Base-by-base conservation (phyloP, 2,329 filamentous ascomycete genomes). In the Dothistroma pini region DNA sequence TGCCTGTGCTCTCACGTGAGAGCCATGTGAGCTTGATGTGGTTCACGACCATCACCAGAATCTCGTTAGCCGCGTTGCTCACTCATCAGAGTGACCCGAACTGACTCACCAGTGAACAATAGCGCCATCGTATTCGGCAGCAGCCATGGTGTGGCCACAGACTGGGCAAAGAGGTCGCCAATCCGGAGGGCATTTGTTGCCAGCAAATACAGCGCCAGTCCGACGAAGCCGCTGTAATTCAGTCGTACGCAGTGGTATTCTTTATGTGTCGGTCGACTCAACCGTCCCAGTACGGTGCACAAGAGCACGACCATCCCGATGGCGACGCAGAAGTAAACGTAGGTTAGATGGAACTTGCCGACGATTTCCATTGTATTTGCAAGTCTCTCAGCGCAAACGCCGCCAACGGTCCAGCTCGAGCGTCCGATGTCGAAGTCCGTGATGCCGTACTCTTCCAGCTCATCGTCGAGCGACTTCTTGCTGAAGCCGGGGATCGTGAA, bases 301-400 rank as follows among this genome's bases (percentile, higher is more conserved):
- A 44, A n/a, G 8, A 44, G 41, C 14, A 70, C 48, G 1, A 71
- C 67, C 2, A 67, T 65, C 3, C 69, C 70, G 59, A 71, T 67
- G 19, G 70, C 56, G 19, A 72, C 62, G 58, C 71, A 72, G 29
- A 72, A 68, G 55, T 70, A 72, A 1, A 64, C 51, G 47, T 68
- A 66, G 1, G 75, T 71, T n/a, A 76, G 57, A 9, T 71, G 64
- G 54, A 66, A 64, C 9, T 67, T 62, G 47, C 48, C 57, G 4
- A 51, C 57, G 2, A 57, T 54, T 48, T 41, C 29, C 4, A 52
- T 22, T 14, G 25, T 52, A 29, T 32, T 34, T 11, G n/a, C 22
- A 11, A 31, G 25, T 48, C 51, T 21, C 31, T 47, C 35, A 25
- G 55, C 54, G 25, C 34, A 56, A 16, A 58, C 59, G 48, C 61